Evolutionary conservation across 2,329 filamentous ascomycete genomes (phyloP).

Genomic region (Pestalotiopsis sp.): DNA sequence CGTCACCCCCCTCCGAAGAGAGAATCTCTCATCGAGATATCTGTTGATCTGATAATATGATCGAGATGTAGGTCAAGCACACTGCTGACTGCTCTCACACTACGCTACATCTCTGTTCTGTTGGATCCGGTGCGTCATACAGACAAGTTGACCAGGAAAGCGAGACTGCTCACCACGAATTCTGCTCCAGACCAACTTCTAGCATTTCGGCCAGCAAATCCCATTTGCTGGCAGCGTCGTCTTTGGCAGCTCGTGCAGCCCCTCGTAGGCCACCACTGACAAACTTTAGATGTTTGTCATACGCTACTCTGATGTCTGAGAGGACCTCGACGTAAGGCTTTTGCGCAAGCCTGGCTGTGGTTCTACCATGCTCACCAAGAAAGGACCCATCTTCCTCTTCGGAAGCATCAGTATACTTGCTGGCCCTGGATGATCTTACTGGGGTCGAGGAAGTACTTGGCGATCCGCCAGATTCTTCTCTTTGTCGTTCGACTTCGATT

Average conservation of each 20-base stretch:
- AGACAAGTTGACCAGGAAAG: neutral
- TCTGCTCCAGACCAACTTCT: slow-evolving; percentile 49
- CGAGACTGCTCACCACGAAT: neutral
- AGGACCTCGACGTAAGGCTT: slow-evolving; percentile 56
- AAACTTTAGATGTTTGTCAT: slow-evolving; percentile 69
- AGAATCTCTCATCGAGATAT: neutral
- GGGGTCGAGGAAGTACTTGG: slow-evolving; percentile 35
- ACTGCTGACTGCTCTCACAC: neutral
- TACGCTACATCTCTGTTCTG: neutral
- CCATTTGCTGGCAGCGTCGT: slow-evolving; percentile 65
- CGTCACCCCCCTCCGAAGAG: neutral
- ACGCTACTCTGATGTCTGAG: slow-evolving; percentile 60
- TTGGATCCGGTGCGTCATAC: neutral
- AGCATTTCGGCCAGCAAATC: slow-evolving; percentile 82
- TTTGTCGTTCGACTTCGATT: slow-evolving; percentile 38
- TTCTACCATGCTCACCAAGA: slow-evolving; percentile 31
- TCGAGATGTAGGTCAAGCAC: neutral
- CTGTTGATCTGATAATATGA: neutral
- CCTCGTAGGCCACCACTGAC: slow-evolving; percentile 73
- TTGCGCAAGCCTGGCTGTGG: slow-evolving; percentile 35
- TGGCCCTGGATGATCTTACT: slow-evolving; percentile 21
- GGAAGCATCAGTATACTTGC: slow-evolving; percentile 28
- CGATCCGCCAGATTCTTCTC: slow-evolving; percentile 41
- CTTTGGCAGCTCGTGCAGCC: slow-evolving; percentile 73
- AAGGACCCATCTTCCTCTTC: slow-evolving; percentile 35